Base-by-base conservation (phyloP, 1,284 basidiomycete genomes). In the Meira miltonrushii region DNA sequence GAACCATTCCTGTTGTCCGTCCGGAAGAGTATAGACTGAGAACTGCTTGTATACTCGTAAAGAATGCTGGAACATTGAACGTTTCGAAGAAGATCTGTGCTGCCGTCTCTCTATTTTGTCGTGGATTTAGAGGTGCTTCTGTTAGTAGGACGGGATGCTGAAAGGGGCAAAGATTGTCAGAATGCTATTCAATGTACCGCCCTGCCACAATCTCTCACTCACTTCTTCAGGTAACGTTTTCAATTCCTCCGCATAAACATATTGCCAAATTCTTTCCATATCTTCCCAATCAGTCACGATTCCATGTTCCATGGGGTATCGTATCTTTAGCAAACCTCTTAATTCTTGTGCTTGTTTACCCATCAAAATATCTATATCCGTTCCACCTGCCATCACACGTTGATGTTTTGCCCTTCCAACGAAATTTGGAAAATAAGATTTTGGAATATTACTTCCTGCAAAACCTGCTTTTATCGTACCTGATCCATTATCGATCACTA, bases 31-130 rank as follows among this genome's bases (percentile, higher is more conserved):
- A 99, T 77, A 99, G 81, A 67, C 92, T 92, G 57, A 99, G 82
- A 19, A 99, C 94, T 25, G 95, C 95, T 81, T 99, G 95, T 3
- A 99, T 90, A 51, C 90, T 93, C 15, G 90, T 94, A 81, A 92
- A 98, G 62, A 99, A 82, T 8, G 95, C 95, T 19, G 95, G 95
- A 17, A 98, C 95, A 79, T 99, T 99, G 85, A 93, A 93, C 41
- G 90, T 92, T 83, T 94, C 90, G 79, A 94, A 94, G 87, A 93
- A 92, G 84, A 92, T 91, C 82, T 92, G 90, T 60, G 90, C 92
- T 86, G 92, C 92, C 84, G 90, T 92, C 82, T 92, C 90, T 77
- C 90, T 83, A 83, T 93, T 92, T 62, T 87, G 86, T 82, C 91
- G 90, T 69, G 91, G 90, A 83, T 92, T 94, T 66, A 92, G 85